Percentiles rank a stretch among this genome's conserved stretches.
phyloP scores from a whole-genome alignment of 2,329 filamentous ascomycete species.

The Phoma herbarum region DNA sequence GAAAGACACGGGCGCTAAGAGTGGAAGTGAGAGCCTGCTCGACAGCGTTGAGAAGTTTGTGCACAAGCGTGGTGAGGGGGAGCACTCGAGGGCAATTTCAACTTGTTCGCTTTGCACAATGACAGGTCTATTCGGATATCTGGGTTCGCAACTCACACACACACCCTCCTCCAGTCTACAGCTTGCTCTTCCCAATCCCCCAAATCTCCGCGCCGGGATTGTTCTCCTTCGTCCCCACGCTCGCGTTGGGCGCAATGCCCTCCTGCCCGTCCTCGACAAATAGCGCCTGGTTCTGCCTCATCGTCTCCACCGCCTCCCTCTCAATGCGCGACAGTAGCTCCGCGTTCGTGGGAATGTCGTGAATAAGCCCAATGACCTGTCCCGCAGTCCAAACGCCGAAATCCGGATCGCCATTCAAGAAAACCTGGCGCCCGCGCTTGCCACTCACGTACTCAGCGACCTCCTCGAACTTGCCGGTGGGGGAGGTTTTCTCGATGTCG shows the following conservation, averaged over 20 bases:
- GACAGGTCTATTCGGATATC: no score
- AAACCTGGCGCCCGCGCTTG: conserved; percentile 89
- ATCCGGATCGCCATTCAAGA: conserved; percentile 89
- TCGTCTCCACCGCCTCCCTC: conserved; percentile 54
- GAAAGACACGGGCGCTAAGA: no score
- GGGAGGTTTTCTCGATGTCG: conserved; percentile 83
- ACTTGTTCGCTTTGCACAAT: no score
- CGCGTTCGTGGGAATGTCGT: conserved; percentile 60
- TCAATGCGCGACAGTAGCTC: conserved; percentile 58
- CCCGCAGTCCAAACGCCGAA: conserved; percentile 98
- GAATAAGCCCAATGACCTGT: conserved; percentile 78
- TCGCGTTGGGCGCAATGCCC: conserved; percentile 33
- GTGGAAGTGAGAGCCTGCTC: no score
- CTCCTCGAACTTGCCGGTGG: conserved; percentile 86
- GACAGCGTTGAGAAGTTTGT: no score
- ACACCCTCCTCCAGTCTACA: conserved; percentile 27
- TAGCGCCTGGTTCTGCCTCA: conserved; percentile 51
- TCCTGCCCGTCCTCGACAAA: conserved; percentile 41
- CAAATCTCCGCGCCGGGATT: conserved; percentile 54
- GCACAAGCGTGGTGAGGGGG: no score
- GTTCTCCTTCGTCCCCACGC: conserved; percentile 46
- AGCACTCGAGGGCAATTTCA: no score
- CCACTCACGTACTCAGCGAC: conserved; percentile 88
- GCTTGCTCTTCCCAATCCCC: conserved; percentile 56
- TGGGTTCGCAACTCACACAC: no score